A percentile compares a stretch with the other conserved stretches of the same genome.
Evolutionary conservation across 202 grass and related monocot species (phyloP).

Genomic region (Digitaria exilis): DNA sequence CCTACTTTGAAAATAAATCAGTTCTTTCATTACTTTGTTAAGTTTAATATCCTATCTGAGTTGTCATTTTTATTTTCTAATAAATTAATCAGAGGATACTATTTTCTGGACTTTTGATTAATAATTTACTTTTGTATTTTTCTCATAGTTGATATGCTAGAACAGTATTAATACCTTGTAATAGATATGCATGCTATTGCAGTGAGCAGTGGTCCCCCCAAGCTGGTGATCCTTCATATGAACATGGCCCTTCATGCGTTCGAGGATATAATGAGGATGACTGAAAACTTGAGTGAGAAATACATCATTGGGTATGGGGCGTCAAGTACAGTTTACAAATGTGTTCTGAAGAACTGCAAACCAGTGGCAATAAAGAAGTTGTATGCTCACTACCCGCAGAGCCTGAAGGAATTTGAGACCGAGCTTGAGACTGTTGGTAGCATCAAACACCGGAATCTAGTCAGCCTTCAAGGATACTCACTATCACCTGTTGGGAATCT

Average conservation of each 20-base stretch:
- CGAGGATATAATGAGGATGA: slow-evolving; percentile 99
- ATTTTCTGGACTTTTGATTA: not conserved
- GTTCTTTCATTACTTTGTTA: not conserved
- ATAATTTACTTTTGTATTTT: not conserved
- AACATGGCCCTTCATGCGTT: slow-evolving; percentile 97
- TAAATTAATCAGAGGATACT: not conserved
- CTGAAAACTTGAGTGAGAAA: slow-evolving; percentile 95
- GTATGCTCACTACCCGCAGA: slow-evolving; percentile 75
- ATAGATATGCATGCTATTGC: slow-evolving; percentile 31
- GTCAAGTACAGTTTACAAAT: slow-evolving; percentile 98
- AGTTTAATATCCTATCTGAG: not conserved
- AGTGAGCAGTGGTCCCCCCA: slow-evolving; percentile 75
- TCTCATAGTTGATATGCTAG: slow-evolving; percentile 11
- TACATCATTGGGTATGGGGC: slow-evolving; percentile 99
- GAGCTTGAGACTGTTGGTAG: slow-evolving; percentile 93
- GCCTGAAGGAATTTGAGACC: slow-evolving; percentile 92
- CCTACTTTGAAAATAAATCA: not conserved
- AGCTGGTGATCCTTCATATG: slow-evolving; percentile 99
- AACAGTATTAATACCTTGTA: slow-evolving; percentile 20
- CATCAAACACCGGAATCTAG: slow-evolving; percentile 95
- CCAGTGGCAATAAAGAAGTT: slow-evolving; percentile 96
- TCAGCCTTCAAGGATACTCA: slow-evolving; percentile 95
- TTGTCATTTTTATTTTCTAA: not conserved
- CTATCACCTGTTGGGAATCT: slow-evolving; percentile 87
- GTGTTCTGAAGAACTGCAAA: slow-evolving; percentile 89